Base-by-base conservation (phyloP, 345 rosid species). In the Eucalyptus grandis region DNA sequence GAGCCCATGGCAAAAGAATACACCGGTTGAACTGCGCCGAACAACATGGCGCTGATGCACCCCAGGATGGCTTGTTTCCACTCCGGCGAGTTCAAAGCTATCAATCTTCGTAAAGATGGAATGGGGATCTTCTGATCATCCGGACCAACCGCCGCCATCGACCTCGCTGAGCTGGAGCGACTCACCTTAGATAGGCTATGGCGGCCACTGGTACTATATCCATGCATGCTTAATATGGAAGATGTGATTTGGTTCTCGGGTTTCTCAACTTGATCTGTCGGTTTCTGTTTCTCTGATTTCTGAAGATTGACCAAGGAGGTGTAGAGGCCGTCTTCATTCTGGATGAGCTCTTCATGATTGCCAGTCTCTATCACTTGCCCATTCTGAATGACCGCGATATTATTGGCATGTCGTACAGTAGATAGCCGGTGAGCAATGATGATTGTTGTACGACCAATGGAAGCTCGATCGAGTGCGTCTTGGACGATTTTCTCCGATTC, bases 391-490 rank as follows among this genome's bases (percentile, higher is more conserved):
- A 95, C 96, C 0, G 93, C 92, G 86, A 96, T 95, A 77, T 92
- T 47, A 58, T 96, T 93, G 8, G 96, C 98, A 16, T 94, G 91
- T 8, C 94, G 94, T 89, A 96, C 93, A 43, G 98, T 95, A 27
- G 98, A 96, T 82, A 96, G 95, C 27, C 97, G 97, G 87, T 96
- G 98, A 4, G 98, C 97, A 5, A 96, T 93, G 86, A 95, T 87
- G 11, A 96, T 94, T 19, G 96, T 95, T 30, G 98, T 96, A 24
- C 96, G 94, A 3, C 98, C 98, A 3, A 96, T 49, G 2, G 96
- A 91, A 9, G 97, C 98, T 37, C 91, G 94, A 87, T 96, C 94
- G 24, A 96, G 90, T 4, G 98, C 98, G 80, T 94, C 95, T 86
- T 96, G 98, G 58, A 96, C 96, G 44, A 93, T 88, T 6, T 91